Evolutionary conservation across 805 yeast genomes (phyloP).

Genomic region (Cyberlindnera suaveolens): DNA sequence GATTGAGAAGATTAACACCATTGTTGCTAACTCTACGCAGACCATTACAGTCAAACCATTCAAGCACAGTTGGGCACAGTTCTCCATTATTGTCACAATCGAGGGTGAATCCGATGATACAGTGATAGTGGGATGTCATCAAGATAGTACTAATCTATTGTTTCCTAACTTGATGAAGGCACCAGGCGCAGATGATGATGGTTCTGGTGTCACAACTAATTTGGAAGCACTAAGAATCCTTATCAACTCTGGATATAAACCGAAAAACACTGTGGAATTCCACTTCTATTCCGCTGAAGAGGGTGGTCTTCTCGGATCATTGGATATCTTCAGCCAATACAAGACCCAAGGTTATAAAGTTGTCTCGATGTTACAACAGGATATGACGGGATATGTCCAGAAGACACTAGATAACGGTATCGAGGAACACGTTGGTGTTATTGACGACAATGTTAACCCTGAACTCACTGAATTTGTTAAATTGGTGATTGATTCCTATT

Average conservation of each 20-base stretch:
- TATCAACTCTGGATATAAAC: slow-evolving; percentile 37
- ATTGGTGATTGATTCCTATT: slow-evolving; percentile 52
- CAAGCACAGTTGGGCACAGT: slow-evolving; percentile 75
- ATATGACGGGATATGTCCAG: slow-evolving; percentile 46
- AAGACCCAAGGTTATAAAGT: slow-evolving; percentile 42
- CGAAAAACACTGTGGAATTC: slow-evolving; percentile 76
- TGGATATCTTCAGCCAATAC: slow-evolving; percentile 63
- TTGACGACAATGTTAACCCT: slow-evolving; percentile 28
- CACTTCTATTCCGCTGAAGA: slow-evolving; percentile 97
- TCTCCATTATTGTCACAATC: slow-evolving; percentile 62
- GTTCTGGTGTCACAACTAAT: slow-evolving; percentile 77
- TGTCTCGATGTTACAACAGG: slow-evolving; percentile 86
- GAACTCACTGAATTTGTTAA: slow-evolving; percentile 35
- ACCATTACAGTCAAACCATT: slow-evolving; percentile 40
- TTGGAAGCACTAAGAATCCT: slow-evolving; percentile 70
- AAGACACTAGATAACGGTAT: slow-evolving; percentile 33
- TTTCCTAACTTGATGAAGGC: slow-evolving; percentile 65
- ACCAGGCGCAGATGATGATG: slow-evolving; percentile 96
- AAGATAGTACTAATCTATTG: slow-evolving; percentile 73
- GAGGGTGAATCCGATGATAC: slow-evolving; percentile 43
- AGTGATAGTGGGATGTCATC: slow-evolving; percentile 84
- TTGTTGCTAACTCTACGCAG: slow-evolving; percentile 17
- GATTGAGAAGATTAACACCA: slow-evolving; percentile 35
- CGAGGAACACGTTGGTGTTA: slow-evolving; percentile 67
- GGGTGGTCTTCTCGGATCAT: slow-evolving; percentile 83